Conservation (phyloP, 2,329 filamentous ascomycete species). For the Penicillium brasilianum region DNA sequence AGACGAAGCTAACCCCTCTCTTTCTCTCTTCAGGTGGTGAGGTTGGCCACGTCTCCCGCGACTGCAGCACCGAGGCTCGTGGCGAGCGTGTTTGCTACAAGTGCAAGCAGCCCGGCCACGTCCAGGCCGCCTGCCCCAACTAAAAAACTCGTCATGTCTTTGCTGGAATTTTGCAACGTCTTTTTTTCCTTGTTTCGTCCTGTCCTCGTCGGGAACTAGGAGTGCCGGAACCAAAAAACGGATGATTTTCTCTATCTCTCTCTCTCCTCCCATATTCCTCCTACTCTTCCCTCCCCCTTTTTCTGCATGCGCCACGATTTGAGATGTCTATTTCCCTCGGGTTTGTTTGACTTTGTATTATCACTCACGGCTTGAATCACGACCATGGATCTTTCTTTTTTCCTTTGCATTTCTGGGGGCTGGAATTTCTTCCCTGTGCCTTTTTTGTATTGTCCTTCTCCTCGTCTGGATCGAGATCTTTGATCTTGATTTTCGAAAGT, state of each 20-base stretch:
- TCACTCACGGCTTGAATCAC: constrained; percentile 29
- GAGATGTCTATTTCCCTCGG: constrained; percentile 34
- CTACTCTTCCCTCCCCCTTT: constrained; percentile 2
- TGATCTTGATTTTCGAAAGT: constrained; percentile 1
- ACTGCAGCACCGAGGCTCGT: constrained; percentile 91
- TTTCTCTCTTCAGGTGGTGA: constrained; percentile 67
- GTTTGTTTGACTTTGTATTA: constrained; percentile 29
- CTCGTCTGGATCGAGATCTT: not conserved
- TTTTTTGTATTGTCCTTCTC: too few species aligned
- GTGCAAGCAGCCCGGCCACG: constrained; percentile 84
- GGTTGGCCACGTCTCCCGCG: constrained; percentile 91
- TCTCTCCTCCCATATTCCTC: not conserved
- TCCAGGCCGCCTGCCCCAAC: constrained; percentile 92
- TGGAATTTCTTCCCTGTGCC: constrained; percentile 1
- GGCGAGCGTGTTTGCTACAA: constrained; percentile 99
- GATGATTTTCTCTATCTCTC: constrained; percentile 19
- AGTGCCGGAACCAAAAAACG: constrained; percentile 20
- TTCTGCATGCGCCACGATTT: constrained; percentile 36
- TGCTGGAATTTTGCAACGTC: constrained; percentile 29
- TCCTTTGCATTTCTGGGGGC: constrained; percentile 23
- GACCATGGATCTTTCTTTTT: constrained; percentile 33
- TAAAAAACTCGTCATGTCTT: constrained; percentile 48
- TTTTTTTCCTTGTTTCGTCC: constrained; percentile 34
- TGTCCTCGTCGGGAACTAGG: constrained; percentile 18
- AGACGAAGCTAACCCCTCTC: constrained; percentile 3